Conservation (phyloP, 495 filamentous ascomycete species). For the Neurospora hispaniola region DNA sequence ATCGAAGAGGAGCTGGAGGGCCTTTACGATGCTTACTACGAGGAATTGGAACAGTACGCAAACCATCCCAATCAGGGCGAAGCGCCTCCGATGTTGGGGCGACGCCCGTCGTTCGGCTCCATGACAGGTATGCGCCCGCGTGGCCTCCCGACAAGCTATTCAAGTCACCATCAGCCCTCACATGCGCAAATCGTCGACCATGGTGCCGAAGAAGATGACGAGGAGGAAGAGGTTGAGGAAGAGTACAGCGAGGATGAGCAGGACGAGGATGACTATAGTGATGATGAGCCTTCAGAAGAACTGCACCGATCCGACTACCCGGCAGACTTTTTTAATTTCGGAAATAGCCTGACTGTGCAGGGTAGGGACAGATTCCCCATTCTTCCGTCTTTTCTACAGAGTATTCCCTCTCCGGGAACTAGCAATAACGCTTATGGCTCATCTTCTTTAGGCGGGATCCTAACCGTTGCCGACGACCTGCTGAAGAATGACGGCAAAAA, state of each 20-base stretch:
- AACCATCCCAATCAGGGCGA: constrained; percentile 67
- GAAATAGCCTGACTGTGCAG: constrained; percentile 93
- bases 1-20: constrained; percentile 98
- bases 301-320: constrained; percentile 55
- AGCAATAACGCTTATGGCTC: constrained; percentile 33
- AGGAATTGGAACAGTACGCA: constrained; percentile 94
- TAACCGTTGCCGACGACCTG: constrained; percentile 96
- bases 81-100: constrained; percentile 52
- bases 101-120: constrained; percentile 46
- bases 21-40: constrained; percentile 98
- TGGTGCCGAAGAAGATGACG: constrained; percentile 49
- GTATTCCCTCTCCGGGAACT: constrained; percentile 24
- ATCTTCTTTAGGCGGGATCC: constrained; percentile 71
- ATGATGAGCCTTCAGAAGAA: constrained; percentile 46
- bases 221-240: constrained; percentile 37
- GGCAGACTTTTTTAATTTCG: constrained; percentile 90
- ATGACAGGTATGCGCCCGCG: constrained; percentile 42
- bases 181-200: constrained; percentile 48
- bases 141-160: constrained; percentile 34
- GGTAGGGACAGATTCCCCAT: constrained; percentile 49
- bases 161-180: constrained; percentile 37
- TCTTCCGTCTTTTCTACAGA: constrained; percentile 25
- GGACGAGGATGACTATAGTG: constrained; percentile 42
- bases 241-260: constrained; percentile 39
- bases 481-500: constrained; percentile 98